phyloP scores from a whole-genome alignment of 2,329 filamentous ascomycete species.

The Dothideomycetes sp. region DNA sequence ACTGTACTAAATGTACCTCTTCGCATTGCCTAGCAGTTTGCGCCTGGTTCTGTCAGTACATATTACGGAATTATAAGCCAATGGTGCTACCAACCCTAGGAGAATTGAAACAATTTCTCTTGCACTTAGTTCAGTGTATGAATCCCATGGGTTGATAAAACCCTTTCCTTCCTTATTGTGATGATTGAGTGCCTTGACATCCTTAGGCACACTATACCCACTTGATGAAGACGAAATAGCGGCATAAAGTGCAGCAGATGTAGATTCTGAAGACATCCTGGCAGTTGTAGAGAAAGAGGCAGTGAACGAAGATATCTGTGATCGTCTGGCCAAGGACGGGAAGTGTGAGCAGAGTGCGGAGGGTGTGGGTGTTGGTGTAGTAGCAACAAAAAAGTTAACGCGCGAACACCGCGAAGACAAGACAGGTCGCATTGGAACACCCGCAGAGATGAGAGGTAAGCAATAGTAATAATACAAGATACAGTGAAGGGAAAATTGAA shows the following conservation, averaged over 20 bases:
- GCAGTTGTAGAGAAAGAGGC: too few species aligned
- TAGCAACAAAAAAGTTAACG: too few species aligned
- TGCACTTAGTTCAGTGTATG: constrained; percentile 30
- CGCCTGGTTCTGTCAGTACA: constrained; percentile 22
- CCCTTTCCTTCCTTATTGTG: constrained; percentile 43
- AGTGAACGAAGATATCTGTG: too few species aligned
- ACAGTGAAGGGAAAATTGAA: too few species aligned
- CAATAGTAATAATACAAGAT: too few species aligned
- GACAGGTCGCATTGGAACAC: too few species aligned
- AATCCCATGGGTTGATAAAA: constrained; percentile 48
- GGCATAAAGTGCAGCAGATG: constrained; percentile 28
- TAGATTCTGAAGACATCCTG: constrained; percentile 18
- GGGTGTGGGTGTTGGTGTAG: too few species aligned
- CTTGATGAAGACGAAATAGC: constrained; percentile 27
- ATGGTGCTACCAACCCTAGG: constrained; percentile 21
- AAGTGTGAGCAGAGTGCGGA: too few species aligned
- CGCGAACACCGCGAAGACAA: too few species aligned
- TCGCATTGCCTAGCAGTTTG: constrained; percentile 37
- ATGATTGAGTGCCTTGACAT: constrained; percentile 36
- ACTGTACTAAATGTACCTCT: constrained; percentile 13
- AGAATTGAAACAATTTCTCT: constrained; percentile 26
- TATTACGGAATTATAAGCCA: not conserved
- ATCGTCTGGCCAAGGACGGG: too few species aligned
- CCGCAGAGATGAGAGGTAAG: too few species aligned
- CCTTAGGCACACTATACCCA: constrained; percentile 30